Percentiles rank a stretch among this genome's conserved stretches.
phyloP scores from a whole-genome alignment of 78 protist species.

The Isochrysis galbana region DNA sequence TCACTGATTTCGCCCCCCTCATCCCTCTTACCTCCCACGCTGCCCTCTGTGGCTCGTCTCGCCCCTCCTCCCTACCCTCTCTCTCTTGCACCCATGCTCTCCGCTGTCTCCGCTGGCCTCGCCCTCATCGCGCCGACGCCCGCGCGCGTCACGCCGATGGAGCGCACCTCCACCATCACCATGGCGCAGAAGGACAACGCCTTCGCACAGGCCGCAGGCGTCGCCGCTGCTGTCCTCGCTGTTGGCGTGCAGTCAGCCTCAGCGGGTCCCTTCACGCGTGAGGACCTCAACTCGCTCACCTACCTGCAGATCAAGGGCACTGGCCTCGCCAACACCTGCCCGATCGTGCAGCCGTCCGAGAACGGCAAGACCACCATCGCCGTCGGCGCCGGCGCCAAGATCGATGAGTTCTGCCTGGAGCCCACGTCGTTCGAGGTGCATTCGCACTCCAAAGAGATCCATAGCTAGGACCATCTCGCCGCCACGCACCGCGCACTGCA shows the following conservation, averaged over 20 bases:
- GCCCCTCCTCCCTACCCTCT: too few species aligned
- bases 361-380: neutral
- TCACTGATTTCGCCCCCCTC: too few species aligned
- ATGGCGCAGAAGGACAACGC: neutral
- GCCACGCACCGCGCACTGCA: too few species aligned
- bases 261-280: constrained; percentile 18
- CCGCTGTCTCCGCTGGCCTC: neutral
- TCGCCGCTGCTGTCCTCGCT: neutral
- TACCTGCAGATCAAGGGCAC: constrained; percentile 56
- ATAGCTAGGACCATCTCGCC: too few species aligned
- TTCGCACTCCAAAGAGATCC: too few species aligned
- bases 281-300: constrained; percentile 7
- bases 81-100: neutral
- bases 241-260: neutral
- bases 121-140: neutral
- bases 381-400: constrained; percentile 32
- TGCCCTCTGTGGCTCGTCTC: too few species aligned
- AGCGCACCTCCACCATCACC: neutral
- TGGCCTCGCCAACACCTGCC: constrained; percentile 57
- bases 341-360: neutral
- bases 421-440: constrained; percentile 12
- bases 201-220: neutral
- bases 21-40: too few species aligned
- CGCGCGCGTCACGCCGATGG: neutral
- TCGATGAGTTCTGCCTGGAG: constrained; percentile 45